Base-by-base conservation (phyloP, 495 filamentous ascomycete species). In the Tuber borchii region DNA sequence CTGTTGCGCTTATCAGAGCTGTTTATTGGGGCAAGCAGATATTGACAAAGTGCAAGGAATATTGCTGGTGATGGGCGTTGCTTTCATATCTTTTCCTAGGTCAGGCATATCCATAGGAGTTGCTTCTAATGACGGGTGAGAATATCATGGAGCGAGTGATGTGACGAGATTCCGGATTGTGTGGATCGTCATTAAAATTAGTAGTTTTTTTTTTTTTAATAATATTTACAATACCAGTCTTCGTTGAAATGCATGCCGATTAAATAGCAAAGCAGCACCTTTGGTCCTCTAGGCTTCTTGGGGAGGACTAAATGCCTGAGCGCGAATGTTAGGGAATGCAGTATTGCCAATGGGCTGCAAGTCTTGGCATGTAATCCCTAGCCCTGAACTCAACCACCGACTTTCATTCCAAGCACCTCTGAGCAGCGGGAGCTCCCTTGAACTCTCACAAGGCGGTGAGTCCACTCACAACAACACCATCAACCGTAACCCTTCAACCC, bases 301-400 rank as follows among this genome's bases (percentile, higher is more conserved):
- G 56, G 56, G 26, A 31, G 3, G 10, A 31, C 51, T 56, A 31
- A 34, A 19, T 17, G 14, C 56, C 31, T 65, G 14, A 14, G 22
- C 2, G 14, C n/a, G 22, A 65, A 34, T 17, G 12, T 65, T 26
- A 65, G 56, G 31, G 56, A 61, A 61, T 31, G 26, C n/a, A 61
- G 56, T 12, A 61, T 65, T 65, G 56, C 56, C 26, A 65, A 7
- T 0, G 14, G 56, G 26, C 4, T 65, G 12, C 56, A 65, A 17
- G 56, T 65, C 56, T 65, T 65, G 56, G 56, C 56, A 65, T 34
- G 26, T 34, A 65, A 65, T 65, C 56, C 56, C 56, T 65, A 65
- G 56, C 56, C 56, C 56, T 65, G 56, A 65, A 31, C 56, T 31
- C 14, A 4, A 65, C 56, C 56, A 65, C 56, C 56, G 17, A 65